Conservation (phyloP, 441 rosid genomes). For the Gossypium schwendimanii region DNA sequence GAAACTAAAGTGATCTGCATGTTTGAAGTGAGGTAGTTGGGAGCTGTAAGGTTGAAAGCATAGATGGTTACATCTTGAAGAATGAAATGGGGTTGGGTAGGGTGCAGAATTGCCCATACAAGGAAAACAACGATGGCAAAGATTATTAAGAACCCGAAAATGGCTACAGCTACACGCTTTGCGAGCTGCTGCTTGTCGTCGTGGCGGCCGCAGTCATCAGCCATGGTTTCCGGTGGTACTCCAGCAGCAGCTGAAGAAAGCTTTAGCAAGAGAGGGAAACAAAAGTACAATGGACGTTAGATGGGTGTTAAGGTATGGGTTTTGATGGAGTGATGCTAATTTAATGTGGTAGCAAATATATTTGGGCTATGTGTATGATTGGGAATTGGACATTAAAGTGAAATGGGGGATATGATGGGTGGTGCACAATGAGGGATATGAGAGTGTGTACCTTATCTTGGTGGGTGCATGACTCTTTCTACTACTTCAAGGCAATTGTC, state of each 20-base stretch:
- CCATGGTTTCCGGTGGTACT: constrained; percentile 23
- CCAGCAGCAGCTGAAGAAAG: neutral
- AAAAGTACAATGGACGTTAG: neutral
- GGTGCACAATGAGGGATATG: constrained; percentile 6
- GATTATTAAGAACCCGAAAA: constrained; percentile 16
- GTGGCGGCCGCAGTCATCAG: constrained; percentile 30
- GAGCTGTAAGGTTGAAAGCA: constrained; percentile 40
- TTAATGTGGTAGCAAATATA: neutral
- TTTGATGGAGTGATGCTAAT: neutral
- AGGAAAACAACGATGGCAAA: constrained; percentile 39
- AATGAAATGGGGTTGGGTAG: constrained; percentile 48
- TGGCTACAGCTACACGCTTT: constrained; percentile 17
- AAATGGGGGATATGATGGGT: neutral
- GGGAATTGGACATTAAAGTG: neutral
- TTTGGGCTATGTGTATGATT: neutral
- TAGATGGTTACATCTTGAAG: constrained; percentile 54
- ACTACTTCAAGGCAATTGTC: neutral
- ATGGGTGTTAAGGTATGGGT: neutral
- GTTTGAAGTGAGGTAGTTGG: constrained; percentile 33
- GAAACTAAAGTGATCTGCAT: constrained; percentile 55
- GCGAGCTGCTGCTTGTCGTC: constrained; percentile 15
- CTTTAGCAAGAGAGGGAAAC: neutral
- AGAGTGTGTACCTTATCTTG: neutral
- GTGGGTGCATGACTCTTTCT: neutral
- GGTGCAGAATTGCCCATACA: constrained; percentile 54